Conservation (phyloP, 345 rosid species). For the Moricandia moricandioides region DNA sequence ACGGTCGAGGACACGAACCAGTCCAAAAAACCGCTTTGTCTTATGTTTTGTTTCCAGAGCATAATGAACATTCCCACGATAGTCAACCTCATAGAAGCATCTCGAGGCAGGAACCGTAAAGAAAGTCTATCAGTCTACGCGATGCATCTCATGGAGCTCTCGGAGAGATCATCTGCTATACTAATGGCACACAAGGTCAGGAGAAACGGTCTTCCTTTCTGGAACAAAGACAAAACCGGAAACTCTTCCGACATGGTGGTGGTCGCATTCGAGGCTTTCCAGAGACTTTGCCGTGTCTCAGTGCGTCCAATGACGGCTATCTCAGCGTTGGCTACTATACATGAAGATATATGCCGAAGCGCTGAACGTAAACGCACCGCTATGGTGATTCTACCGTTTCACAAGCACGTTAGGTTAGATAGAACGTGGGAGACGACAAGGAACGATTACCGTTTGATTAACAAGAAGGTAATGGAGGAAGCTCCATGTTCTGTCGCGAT, state of each 20-base stretch:
- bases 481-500: slow-evolving; percentile 81
- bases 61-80: slow-evolving; percentile 53
- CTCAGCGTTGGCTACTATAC: slow-evolving; percentile 59
- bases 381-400: slow-evolving; percentile 73
- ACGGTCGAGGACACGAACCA: slow-evolving; percentile 41
- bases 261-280: slow-evolving; percentile 74
- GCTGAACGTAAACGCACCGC: slow-evolving; percentile 63
- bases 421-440: slow-evolving; percentile 61
- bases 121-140: slow-evolving; percentile 75
- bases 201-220: slow-evolving; percentile 76
- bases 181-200: slow-evolving; percentile 88
- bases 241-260: slow-evolving; percentile 50
- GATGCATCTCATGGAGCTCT: slow-evolving; percentile 89
- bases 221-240: slow-evolving; percentile 55
- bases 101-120: slow-evolving; percentile 65
- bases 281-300: slow-evolving; percentile 55
- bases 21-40: slow-evolving; percentile 40
- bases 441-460: slow-evolving; percentile 52
- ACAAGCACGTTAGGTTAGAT: slow-evolving; percentile 71
- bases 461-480: slow-evolving; percentile 59
- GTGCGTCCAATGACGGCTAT: slow-evolving; percentile 84
- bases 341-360: slow-evolving; percentile 61
- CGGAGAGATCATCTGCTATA: slow-evolving; percentile 85
- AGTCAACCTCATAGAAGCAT: slow-evolving; percentile 61
- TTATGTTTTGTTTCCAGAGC: slow-evolving; percentile 56